Base-by-base conservation (phyloP, 306 rosid species). In the Trifolium subterraneum region DNA sequence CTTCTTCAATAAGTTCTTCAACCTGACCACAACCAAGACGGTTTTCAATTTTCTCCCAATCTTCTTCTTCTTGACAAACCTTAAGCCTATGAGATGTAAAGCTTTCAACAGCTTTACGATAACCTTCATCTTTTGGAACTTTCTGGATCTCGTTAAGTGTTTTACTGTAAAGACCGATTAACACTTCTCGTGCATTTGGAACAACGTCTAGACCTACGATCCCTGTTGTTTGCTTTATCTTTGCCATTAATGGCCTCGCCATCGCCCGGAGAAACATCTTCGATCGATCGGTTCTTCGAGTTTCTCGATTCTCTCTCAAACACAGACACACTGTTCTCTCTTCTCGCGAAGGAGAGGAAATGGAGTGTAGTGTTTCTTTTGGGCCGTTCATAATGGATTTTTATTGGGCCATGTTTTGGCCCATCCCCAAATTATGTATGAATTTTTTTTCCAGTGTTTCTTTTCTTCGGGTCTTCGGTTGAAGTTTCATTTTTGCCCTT, bases 1-100 rank as follows among this genome's bases (percentile, higher is more conserved):
- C 99, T 71, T 95, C 98, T 71, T 95, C 98, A 69, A 95, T 92
- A 75, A 95, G 98, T 76, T 95, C 98, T 85, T 95, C 97, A 22
- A 95, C 93, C 87, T 92, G 97, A 25, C 98, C 97, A 68, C 96
- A 95, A 8, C 87, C 92, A 8, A 95, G 84, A 4, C 87, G 84
- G 80, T 76, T 81, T 87, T 95, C 97, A 73, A 90, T 95, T 10
- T 11, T 12, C 23, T 95, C 98, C 98, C 98, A 92, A 58, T 90
- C 97, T 7, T 88, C 51, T 61, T 90, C 98, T 41, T 92, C 97
- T 36, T 86, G 82, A 72, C 93, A 95, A 10, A 86, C 96, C 77
- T 78, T 86, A 51, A 95, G 87, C 20, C 97, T 88, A 59, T 90
- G 92, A 13, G 35, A 76, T 0, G 98, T 90, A 80, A 95, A 92